A percentile compares a stretch with the other conserved stretches of the same genome.
phyloP scores from a whole-genome alignment of 1,139 yeast species.

The Zygoascus meyerae region DNA sequence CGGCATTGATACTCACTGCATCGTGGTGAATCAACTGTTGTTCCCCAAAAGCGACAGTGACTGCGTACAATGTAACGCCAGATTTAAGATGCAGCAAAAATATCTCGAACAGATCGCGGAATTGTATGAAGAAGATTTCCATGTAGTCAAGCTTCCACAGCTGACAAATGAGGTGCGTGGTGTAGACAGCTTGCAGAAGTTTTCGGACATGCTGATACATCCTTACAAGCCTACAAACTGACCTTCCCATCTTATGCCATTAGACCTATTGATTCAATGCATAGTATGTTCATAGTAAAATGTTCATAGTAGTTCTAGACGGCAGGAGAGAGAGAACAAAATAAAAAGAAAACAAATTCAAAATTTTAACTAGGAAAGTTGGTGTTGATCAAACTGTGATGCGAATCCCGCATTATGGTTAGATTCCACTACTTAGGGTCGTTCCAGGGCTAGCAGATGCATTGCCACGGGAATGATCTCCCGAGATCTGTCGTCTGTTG shows the following conservation, averaged over 20 bases:
- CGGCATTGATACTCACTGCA: constrained; percentile 93
- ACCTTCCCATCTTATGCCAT: neutral
- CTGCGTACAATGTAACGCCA: constrained; percentile 85
- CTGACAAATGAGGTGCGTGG: constrained; percentile 94
- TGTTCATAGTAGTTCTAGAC: too few relatives aligned
- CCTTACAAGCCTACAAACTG: constrained; percentile 23
- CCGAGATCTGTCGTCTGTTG: too few relatives aligned
- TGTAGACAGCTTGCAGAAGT: constrained; percentile 70
- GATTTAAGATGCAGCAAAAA: constrained; percentile 95
- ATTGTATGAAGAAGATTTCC: constrained; percentile 85
- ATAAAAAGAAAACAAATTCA: too few relatives aligned
- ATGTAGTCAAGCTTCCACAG: constrained; percentile 89
- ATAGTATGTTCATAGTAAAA: too few relatives aligned
- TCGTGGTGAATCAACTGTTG: constrained; percentile 87
- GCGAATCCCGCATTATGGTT: too few relatives aligned
- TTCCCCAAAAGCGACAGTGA: constrained; percentile 60
- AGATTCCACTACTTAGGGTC: too few relatives aligned
- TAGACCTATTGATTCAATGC: neutral
- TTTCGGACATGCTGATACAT: constrained; percentile 32
- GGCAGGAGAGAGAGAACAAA: too few relatives aligned
- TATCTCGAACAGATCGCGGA: constrained; percentile 92
- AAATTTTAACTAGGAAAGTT: too few relatives aligned
- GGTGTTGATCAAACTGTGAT: too few relatives aligned
- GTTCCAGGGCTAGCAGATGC: too few relatives aligned
- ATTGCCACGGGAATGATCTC: too few relatives aligned